phyloP scores from a whole-genome alignment of 768 basidiomycete species.

The Auriculariales sp. region DNA sequence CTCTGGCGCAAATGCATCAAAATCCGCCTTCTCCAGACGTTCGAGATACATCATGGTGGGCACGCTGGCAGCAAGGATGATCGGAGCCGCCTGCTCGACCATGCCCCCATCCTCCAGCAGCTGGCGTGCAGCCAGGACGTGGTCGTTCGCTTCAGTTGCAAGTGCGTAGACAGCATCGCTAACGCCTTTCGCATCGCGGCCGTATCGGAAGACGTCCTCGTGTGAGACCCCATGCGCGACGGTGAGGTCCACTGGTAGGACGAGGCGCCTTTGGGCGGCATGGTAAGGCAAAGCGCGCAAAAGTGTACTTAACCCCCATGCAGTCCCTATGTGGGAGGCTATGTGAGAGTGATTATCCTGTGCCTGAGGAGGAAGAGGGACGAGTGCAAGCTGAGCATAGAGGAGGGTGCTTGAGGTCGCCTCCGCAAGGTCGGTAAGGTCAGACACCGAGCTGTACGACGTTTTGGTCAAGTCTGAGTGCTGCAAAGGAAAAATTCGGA shows the following conservation, averaged over 20 bases:
- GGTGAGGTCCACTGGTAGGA: conserved; percentile 72
- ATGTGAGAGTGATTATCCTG: conserved; percentile 49
- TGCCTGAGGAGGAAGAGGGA: conserved; percentile 31
- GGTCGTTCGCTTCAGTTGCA: conserved; percentile 68
- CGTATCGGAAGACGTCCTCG: conserved; percentile 49
- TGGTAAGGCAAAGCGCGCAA: conserved; percentile 70
- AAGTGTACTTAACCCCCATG: conserved; percentile 56
- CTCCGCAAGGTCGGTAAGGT: conserved; percentile 60
- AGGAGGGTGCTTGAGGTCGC: conserved; percentile 66
- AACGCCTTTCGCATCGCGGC: conserved; percentile 42
- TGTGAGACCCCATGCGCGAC: conserved; percentile 64
- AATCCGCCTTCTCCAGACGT: conserved; percentile 52
- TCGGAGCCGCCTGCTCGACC: conserved; percentile 45
- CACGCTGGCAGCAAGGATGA: conserved; percentile 58
- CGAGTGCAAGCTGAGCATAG: conserved; percentile 59
- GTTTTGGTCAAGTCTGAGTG: conserved; percentile 11
- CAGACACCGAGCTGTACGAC: conserved; percentile 42
- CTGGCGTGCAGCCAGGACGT: conserved; percentile 57
- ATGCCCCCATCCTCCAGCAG: conserved; percentile 45
- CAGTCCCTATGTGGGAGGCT: conserved; percentile 66
- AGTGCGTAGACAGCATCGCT: conserved; percentile 74
- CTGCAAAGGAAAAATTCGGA: not conserved
- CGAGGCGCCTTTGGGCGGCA: conserved; percentile 50
- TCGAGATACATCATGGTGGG: conserved; percentile 50
- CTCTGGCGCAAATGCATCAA: conserved; percentile 53